phyloP scores from a whole-genome alignment of 108 stramenopile species.

The Skeletonema menzelii region DNA sequence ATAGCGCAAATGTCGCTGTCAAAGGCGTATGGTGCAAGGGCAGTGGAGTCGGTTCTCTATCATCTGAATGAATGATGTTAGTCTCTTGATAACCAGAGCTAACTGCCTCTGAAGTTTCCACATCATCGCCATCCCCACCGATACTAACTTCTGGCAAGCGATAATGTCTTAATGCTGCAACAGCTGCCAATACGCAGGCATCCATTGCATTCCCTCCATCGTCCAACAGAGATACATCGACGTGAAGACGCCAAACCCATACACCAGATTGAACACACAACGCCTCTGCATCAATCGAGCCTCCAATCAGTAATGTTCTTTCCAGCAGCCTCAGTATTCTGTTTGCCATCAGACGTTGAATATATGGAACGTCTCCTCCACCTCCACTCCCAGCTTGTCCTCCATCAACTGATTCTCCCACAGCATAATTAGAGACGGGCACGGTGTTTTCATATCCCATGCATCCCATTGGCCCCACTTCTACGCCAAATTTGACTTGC shows the following conservation, averaged over 20 bases:
- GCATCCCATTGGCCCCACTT: conserved; percentile 86
- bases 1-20: conserved; percentile 86
- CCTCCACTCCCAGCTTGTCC: conserved; percentile 30
- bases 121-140: conserved; percentile 22
- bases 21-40: conserved; percentile 94
- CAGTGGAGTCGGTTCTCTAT: conserved; percentile 89
- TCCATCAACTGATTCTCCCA: conserved; percentile 41
- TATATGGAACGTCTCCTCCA: conserved; percentile 41
- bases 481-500: conserved; percentile 76
- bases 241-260: conserved; percentile 89
- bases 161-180: conserved; percentile 91
- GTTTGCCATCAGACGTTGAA: conserved; percentile 61
- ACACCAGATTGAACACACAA: conserved; percentile 78
- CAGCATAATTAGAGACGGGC: conserved; percentile 44
- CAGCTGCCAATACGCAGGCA: conserved; percentile 85
- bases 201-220: conserved; percentile 88
- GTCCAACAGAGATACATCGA: conserved; percentile 79
- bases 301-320: conserved; percentile 69
- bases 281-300: conserved; percentile 90
- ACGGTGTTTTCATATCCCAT: conserved; percentile 64
- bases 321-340: conserved; percentile 74
- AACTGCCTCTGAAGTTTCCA: conserved; percentile 3
- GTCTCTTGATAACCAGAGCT: conserved; percentile 39
- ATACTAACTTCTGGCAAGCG: conserved; percentile 78
- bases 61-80: conserved; percentile 67